Evolutionary conservation across 2,329 filamentous ascomycete genomes (phyloP).

Genomic region (Zalaria sp.): DNA sequence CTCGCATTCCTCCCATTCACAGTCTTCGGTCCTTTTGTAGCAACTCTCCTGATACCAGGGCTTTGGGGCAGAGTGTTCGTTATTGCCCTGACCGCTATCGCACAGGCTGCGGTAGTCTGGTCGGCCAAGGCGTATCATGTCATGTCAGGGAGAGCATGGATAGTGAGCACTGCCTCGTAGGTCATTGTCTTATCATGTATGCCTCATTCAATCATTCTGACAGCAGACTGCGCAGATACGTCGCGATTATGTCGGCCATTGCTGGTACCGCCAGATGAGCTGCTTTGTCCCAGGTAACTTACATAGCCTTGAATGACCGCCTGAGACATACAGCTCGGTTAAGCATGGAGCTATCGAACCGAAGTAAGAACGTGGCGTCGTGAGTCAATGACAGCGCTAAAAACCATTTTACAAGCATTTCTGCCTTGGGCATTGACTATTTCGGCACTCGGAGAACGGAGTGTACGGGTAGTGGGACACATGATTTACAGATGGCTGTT

Average conservation of each 20-base stretch:
- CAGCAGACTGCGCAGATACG: slow-evolving; percentile 19
- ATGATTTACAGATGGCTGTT: too few relatives aligned
- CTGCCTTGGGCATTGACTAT: too few relatives aligned
- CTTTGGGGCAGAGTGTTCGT: slow-evolving; percentile 25
- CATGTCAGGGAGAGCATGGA: slow-evolving; percentile 26
- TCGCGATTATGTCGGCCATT: slow-evolving; percentile 25
- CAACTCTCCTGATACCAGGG: slow-evolving; percentile 28
- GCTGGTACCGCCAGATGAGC: slow-evolving; percentile 16
- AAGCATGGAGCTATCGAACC: too few relatives aligned
- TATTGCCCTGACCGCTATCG: slow-evolving; percentile 22
- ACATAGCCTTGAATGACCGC: too few relatives aligned
- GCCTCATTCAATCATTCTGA: too few relatives aligned
- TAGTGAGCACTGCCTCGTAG: slow-evolving; percentile 23
- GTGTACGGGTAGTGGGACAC: too few relatives aligned
- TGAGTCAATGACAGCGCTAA: too few relatives aligned
- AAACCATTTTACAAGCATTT: too few relatives aligned
- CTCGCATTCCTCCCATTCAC: slow-evolving; percentile 21
- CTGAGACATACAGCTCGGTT: too few relatives aligned
- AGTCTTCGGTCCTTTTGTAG: slow-evolving; percentile 25
- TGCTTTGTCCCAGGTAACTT: too few relatives aligned
- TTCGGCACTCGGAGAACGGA: too few relatives aligned
- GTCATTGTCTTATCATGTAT: slow-evolving; percentile 9
- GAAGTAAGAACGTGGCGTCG: too few relatives aligned
- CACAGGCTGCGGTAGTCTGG: slow-evolving; percentile 17
- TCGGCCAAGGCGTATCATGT: slow-evolving; percentile 19